Evolutionary conservation across 345 rosid genomes (phyloP).

Genomic region (Pistacia atlantica): DNA sequence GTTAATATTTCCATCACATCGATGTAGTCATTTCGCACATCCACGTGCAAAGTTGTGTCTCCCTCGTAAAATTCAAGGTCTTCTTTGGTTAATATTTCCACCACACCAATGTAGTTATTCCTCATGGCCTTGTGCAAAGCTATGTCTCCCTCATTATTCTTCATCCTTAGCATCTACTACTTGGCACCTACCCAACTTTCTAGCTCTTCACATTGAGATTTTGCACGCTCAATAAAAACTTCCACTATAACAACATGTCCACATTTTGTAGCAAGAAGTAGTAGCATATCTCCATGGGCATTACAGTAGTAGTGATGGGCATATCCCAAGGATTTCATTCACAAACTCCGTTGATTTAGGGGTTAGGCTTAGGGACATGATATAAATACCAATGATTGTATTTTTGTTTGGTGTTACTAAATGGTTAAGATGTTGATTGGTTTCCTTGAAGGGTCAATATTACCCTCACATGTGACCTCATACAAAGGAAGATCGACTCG

Average conservation of each 20-base stretch:
- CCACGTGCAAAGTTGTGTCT: too few relatives aligned
- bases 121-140: not conserved
- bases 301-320: not conserved
- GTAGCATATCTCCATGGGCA: too few relatives aligned
- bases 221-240: not conserved
- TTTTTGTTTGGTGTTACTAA: not conserved
- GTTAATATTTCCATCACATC: too few relatives aligned
- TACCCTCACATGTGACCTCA: not conserved
- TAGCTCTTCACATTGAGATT: not conserved
- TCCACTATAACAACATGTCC: not conserved
- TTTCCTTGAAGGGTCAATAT: not conserved
- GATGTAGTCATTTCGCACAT: too few relatives aligned
- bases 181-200: not conserved
- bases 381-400: not conserved
- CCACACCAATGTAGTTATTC: too few relatives aligned
- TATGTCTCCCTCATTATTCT: not conserved
- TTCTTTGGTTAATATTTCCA: not conserved
- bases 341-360: not conserved
- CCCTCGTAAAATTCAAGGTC: not conserved
- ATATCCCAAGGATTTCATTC: not conserved
- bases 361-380: not conserved
- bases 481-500: too few relatives aligned
- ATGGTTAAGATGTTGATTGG: not conserved
- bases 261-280: constrained; percentile 8
- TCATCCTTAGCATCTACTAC: not conserved